Evolutionary conservation across 441 rosid species (phyloP).

Genomic region (Populus trichocarpa): DNA sequence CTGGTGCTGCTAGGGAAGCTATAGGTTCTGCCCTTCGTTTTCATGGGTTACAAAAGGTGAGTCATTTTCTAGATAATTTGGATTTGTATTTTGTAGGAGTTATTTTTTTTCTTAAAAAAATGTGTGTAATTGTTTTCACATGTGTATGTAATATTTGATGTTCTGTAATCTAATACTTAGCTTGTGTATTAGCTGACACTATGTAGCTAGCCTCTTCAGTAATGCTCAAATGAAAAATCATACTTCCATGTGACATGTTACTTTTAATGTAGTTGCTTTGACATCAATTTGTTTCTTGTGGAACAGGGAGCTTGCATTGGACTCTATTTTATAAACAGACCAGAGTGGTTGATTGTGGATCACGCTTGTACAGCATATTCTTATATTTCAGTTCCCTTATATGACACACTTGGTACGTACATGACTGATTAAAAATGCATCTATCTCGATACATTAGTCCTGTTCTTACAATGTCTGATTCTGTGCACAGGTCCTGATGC

Average conservation of each 20-base stretch:
- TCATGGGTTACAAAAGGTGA: slow-evolving; percentile 69
- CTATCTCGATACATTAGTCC: slow-evolving; percentile 4
- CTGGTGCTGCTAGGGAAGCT: slow-evolving; percentile 71
- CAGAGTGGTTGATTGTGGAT: slow-evolving; percentile 91
- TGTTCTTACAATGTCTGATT: slow-evolving; percentile 11
- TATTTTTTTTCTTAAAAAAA: too few relatives aligned
- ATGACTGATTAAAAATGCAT: neutral
- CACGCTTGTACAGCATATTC: slow-evolving; percentile 97
- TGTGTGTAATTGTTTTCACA: neutral
- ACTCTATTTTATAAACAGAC: slow-evolving; percentile 79
- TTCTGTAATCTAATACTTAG: neutral
- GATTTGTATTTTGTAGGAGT: neutral
- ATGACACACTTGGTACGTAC: slow-evolving; percentile 88
- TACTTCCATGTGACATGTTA: neutral
- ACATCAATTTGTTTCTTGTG: slow-evolving; percentile 14
- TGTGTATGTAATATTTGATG: neutral
- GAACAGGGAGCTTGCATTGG: slow-evolving; percentile 80
- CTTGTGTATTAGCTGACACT: neutral
- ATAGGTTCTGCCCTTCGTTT: slow-evolving; percentile 77
- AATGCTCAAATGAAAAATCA: neutral
- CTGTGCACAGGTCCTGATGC: slow-evolving; percentile 85
- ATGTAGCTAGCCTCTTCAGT: neutral
- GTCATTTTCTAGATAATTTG: neutral
- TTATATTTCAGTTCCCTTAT: slow-evolving; percentile 85
- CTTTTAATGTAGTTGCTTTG: neutral